Percentiles rank a stretch among this genome's conserved stretches.
Evolutionary conservation across 106 monocot genomes (phyloP).

Genomic region (Allium cepa): DNA sequence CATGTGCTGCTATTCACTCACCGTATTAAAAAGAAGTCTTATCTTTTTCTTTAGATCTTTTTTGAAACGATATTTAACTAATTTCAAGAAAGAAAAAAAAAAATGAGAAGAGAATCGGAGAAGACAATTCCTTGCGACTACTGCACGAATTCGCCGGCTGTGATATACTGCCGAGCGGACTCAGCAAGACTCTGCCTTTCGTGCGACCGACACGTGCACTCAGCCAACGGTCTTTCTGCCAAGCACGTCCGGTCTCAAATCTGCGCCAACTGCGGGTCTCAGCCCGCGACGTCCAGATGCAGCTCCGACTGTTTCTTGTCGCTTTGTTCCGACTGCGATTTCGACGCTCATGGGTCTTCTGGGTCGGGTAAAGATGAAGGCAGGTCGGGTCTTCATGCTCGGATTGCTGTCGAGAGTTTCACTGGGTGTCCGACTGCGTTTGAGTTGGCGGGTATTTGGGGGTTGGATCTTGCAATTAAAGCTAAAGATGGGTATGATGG

Average conservation of each 20-base stretch:
- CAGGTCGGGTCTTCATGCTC: background rate
- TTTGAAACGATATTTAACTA: no score
- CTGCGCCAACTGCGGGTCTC: constrained; percentile 46
- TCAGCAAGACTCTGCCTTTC: constrained; percentile 55
- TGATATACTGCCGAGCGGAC: constrained; percentile 74
- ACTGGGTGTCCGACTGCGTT: constrained; percentile 53
- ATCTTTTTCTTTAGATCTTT: no score
- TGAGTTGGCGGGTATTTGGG: constrained; percentile 49
- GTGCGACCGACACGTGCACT: constrained; percentile 75
- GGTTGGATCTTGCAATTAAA: constrained; percentile 26
- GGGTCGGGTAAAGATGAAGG: background rate
- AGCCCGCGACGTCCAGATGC: constrained; percentile 29
- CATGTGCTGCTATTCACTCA: no score
- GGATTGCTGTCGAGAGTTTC: constrained; percentile 41
- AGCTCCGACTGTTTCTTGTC: constrained; percentile 14
- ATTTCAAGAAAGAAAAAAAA: no score
- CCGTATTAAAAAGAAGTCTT: no score
- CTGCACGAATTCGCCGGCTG: constrained; percentile 44
- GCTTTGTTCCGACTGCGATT: constrained; percentile 66
- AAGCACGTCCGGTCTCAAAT: constrained; percentile 68
- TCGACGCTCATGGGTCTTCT: constrained; percentile 6
- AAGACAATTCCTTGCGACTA: constrained; percentile 36
- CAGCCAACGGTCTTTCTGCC: constrained; percentile 58
- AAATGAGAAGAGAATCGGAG: background rate
- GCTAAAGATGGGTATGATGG: no score